Base-by-base conservation (phyloP, 805 yeast genomes). In the Candida stauntonica region DNA sequence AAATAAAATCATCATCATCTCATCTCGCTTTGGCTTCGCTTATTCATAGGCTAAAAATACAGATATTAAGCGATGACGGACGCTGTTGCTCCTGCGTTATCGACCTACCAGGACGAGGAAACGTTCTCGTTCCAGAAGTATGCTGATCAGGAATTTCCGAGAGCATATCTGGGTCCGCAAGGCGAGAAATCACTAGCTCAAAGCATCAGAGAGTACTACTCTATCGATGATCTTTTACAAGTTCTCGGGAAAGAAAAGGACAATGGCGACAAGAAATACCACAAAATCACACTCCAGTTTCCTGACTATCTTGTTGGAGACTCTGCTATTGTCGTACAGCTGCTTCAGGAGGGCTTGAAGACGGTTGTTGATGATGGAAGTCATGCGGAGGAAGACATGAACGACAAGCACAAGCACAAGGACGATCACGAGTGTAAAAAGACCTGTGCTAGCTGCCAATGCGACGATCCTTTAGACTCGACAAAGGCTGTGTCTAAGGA, bases 241-340 rank as follows among this genome's bases (percentile, higher is more conserved):
- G 64, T 62, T 34, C 60, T 84, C 31, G 35, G 41, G 14, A 48
- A 54, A 5, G 61, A 66, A 20, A 56, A 54, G 20, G 52, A 54
- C 4, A 53, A 54, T 4, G 59, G 54, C 0, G 39, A 36, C 26
- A 51, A 45, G 26, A 57, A 52, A 24, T 80, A 63, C 57, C 61
- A 58, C 31, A 67, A 71, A 18, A 72, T 89, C 2, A 88, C 98
- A 0, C 64, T 93, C 23, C 99, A 93, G 61, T 91, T 93, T 48
- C 98, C 98, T 0, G 99, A 94, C 58, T 43, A 63, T 5, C 63
- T 89, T 26, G 75, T 93, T 1, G 70, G 79, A 29, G 97, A 91
- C 57, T 80, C 96, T 1, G 77, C 91, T 1, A 68, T 79, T 15
- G 75, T 91, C 1, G 76, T 77, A 0, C 77, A 77, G 41, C 61